Conservation (phyloP, 2,329 filamentous ascomycete species). For the Exophiala viscosa region DNA sequence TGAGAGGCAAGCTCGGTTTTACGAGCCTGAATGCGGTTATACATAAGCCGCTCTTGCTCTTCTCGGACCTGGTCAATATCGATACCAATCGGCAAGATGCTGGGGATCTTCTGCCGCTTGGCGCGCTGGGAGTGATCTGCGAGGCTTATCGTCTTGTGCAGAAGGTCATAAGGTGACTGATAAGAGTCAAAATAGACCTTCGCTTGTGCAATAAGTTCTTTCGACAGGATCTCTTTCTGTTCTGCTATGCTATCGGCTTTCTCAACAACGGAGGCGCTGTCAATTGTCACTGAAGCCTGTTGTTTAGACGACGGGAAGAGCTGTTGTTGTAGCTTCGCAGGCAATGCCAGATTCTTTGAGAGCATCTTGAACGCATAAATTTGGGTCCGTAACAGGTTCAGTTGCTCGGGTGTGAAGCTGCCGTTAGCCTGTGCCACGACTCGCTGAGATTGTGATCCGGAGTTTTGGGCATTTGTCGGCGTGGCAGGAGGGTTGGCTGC, state of each 20-base stretch:
- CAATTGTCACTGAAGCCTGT: constrained; percentile 30
- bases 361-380: constrained; percentile 89
- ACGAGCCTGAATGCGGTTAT: constrained; percentile 82
- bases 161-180: constrained; percentile 64
- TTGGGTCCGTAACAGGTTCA: constrained; percentile 74
- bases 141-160: constrained; percentile 66
- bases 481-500: constrained; percentile 28
- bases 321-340: constrained; percentile 72
- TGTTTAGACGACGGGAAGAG: constrained; percentile 62
- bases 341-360: constrained; percentile 80
- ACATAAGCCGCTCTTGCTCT: constrained; percentile 81
- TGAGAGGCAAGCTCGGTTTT: constrained; percentile 79
- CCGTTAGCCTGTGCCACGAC: constrained; percentile 35
- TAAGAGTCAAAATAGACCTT: constrained; percentile 64
- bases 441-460: constrained; percentile 28
- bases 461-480: constrained; percentile 27
- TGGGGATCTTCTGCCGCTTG: constrained; percentile 76
- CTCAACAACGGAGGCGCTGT: constrained; percentile 36
- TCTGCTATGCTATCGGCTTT: constrained; percentile 32
- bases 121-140: constrained; percentile 71
- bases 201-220: constrained; percentile 24
- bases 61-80: constrained; percentile 82
- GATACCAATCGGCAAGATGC: constrained; percentile 81
- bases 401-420: constrained; percentile 74
- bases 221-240: constrained; percentile 28